Base-by-base conservation (phyloP, 768 basidiomycete genomes). In the Russula ochroleuca region DNA sequence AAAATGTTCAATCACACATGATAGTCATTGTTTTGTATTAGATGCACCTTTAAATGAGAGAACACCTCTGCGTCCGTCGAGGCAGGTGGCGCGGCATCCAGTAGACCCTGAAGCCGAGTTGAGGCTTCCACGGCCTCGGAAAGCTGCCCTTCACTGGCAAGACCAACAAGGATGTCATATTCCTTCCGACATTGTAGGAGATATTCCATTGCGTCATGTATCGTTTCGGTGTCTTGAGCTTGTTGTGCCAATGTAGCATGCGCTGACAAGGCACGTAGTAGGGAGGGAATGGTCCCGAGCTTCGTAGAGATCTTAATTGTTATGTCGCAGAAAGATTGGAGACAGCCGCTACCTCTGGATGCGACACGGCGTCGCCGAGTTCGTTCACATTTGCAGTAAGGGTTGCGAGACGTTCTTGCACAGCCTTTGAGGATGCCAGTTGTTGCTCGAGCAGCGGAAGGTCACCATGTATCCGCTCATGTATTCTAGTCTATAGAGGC, bases 401-500 rank as follows among this genome's bases (percentile, higher is more conserved):
- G 7, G 79, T 71, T 33, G 75, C 75, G 50, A 85, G 72, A 31
- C 86, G 82, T 61, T 79, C 77, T 71, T 88, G 87, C 23, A 91
- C 80, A 33, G 84, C 83, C 73, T 78, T 80, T 19, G 91, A 82
- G 15, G 84, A 80, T 50, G 79, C 73, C 35, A 87, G 69, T 68
- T 93, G 89, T 41, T 76, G 74, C 56, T 87, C 81, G 63, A 93
- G 91, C 25, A 78, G 73, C 14, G 84, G 81, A 17, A 84, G 75
- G 73, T 92, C 81, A 17, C 76, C 74, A 62, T 86, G 80, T 67
- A 93, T 86, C 53, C 88, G 83, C 67, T 88, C 85, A 68, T 88
- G 85, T 67, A 96, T 85, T 69, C 78, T 81, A 69, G 79, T 76
- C 85, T 93, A 74, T 28, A 49, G 47, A 28, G 56, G 28, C 35